These are phyloP conservation scores for Poa annua DNA, from an alignment of 176 grass and related monocot species.

Conservation along the genomic window DNA sequence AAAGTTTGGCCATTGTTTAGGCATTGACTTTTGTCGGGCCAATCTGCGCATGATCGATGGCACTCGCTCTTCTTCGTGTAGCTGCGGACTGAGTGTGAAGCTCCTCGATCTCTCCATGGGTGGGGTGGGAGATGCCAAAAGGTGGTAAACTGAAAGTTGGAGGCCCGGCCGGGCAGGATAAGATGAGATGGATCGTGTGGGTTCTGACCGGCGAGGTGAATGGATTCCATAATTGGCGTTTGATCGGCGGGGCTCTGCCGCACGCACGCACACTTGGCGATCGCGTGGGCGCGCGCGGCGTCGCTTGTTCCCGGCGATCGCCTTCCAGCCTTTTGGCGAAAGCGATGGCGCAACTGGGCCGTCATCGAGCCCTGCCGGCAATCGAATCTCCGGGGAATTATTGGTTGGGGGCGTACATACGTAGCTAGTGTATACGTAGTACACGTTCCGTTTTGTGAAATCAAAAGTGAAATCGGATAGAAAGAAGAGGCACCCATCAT, in stretches of 20 bases:
- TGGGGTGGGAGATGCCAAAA: neutral
- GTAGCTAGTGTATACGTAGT: neutral
- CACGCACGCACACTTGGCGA: neutral
- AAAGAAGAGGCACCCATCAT: neutral
- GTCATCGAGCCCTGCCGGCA: neutral
- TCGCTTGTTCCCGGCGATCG: neutral
- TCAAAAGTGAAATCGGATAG: neutral
- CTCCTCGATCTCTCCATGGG: neutral
- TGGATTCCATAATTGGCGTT: conserved; percentile 59
- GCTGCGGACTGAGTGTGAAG: neutral
- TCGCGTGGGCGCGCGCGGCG: neutral
- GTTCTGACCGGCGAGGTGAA: neutral
- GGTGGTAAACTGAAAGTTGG: neutral
- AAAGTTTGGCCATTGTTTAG: conserved; percentile 31
- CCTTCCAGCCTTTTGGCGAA: conserved; percentile 46
- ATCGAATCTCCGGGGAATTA: neutral
- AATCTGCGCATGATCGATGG: neutral
- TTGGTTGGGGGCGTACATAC: neutral
- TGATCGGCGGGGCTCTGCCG: neutral
- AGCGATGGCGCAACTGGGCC: conserved; percentile 39
- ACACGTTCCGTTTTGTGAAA: neutral
- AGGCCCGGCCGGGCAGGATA: neutral
- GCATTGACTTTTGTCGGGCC: conserved; percentile 45
- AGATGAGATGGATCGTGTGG: conserved; percentile 32
- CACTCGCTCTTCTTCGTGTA: conserved; percentile 22